These are phyloP conservation scores for Brassica carinata DNA, from an alignment of 345 rosid genomes.

Conservation along the genomic window DNA sequence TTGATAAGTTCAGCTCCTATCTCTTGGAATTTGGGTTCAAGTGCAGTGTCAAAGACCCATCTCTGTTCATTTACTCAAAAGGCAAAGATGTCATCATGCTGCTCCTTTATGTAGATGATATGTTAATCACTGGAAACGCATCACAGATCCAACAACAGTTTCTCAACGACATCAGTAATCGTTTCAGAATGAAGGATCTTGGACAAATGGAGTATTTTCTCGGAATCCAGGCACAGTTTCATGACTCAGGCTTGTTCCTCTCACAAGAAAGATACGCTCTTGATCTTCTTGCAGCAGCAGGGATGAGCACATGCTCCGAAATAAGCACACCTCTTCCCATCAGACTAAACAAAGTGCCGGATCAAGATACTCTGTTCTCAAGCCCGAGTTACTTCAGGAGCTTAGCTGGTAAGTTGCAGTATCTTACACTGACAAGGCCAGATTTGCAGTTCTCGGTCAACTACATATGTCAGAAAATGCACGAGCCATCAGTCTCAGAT, in stretches of 20 bases:
- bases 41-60: background rate
- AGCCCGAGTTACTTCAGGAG: background rate
- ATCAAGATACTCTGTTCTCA: background rate
- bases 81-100: background rate
- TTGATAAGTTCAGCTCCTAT: too few species aligned
- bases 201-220: background rate
- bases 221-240: background rate
- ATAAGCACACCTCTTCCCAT: background rate
- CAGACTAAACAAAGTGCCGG: background rate
- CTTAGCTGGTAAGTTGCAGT: background rate
- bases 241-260: background rate
- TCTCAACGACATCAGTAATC: background rate
- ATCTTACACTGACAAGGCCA: background rate
- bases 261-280: background rate
- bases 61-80: background rate
- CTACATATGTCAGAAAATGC: background rate
- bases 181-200: background rate
- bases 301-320: too few species aligned
- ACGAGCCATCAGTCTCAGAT: background rate
- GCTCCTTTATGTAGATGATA: background rate
- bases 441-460: background rate
- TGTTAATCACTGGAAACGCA: background rate
- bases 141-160: background rate
- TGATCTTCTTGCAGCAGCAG: too few species aligned
- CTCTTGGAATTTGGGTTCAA: background rate